Evolutionary conservation across 1,284 basidiomycete genomes (phyloP).

Genomic region (Porogramme epimiltina): DNA sequence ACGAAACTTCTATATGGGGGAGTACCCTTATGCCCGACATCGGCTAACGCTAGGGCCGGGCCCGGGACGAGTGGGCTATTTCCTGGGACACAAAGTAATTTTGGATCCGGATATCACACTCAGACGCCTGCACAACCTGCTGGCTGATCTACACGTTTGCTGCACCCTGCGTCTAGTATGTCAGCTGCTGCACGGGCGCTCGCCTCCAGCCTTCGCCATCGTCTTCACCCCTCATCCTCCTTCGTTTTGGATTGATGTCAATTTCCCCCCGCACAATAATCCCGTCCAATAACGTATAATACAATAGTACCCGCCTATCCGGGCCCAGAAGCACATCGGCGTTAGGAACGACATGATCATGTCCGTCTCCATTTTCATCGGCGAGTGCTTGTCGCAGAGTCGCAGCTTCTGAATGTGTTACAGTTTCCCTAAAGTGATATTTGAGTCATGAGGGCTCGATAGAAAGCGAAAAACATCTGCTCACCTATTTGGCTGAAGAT

Average conservation of each 20-base stretch:
- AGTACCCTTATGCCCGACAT: too few relatives aligned
- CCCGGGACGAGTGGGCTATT: too few relatives aligned
- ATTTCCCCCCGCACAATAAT: constrained; percentile 88
- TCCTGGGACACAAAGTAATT: too few relatives aligned
- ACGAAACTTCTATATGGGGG: too few relatives aligned
- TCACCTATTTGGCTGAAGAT: constrained; percentile 94
- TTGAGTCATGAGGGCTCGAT: constrained; percentile 5
- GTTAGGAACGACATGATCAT: constrained; percentile 82
- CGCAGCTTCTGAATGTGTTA: constrained; percentile 92
- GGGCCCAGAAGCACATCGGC: constrained; percentile 93
- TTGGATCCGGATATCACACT: too few relatives aligned
- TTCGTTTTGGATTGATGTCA: constrained; percentile 69
- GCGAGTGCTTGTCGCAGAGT: constrained; percentile 97
- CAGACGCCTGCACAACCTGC: too few relatives aligned
- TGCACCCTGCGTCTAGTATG: constrained; percentile 34
- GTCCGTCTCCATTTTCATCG: constrained; percentile 84
- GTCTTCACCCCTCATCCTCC: constrained; percentile 46
- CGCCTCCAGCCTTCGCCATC: constrained; percentile 6
- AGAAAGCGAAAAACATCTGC: constrained; percentile 17
- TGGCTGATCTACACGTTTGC: too few relatives aligned
- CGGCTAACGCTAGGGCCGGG: too few relatives aligned
- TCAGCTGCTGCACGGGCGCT: constrained; percentile 35
- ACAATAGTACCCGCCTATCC: constrained; percentile 76
- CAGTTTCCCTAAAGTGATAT: constrained; percentile 83
- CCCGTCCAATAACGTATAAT: constrained; percentile 88